Conservation (phyloP, 2,329 filamentous ascomycete species). For the Fusarium illudens region DNA sequence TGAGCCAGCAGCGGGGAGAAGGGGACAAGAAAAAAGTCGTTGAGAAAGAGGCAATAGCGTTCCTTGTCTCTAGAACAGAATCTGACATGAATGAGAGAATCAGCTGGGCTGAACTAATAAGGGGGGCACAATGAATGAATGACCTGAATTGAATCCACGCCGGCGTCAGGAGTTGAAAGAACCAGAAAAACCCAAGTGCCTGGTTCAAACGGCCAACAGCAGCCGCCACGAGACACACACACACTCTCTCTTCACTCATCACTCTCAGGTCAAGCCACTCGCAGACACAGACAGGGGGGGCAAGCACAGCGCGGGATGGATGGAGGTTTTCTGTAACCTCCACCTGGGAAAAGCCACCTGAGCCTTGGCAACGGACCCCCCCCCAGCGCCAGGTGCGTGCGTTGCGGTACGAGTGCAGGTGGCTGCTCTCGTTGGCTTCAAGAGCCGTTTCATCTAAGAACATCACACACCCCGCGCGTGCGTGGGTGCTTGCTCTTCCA, state of each 20-base stretch:
- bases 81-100: background rate
- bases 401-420: background rate
- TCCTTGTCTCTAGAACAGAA: background rate
- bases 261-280: conserved; percentile 3
- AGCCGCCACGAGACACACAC: conserved; percentile 19
- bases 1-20: background rate
- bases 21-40: conserved; percentile 11
- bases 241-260: background rate
- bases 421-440: conserved; percentile 18
- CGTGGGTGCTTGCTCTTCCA: background rate
- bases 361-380: conserved; percentile 27
- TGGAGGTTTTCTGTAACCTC: conserved; percentile 5
- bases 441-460: conserved; percentile 29
- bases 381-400: background rate
- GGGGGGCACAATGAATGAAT: background rate
- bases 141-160: background rate
- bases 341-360: conserved; percentile 11
- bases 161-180: background rate
- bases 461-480: conserved; percentile 3
- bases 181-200: background rate
- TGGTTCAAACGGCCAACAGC: conserved; percentile 9
- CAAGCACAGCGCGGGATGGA: background rate
- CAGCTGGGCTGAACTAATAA: background rate
- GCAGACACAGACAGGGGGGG: background rate
- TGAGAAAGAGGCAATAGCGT: conserved; percentile 28